Evolutionary conservation across 139 green algal species (phyloP).

Genomic region (Coelastrella sp.): DNA sequence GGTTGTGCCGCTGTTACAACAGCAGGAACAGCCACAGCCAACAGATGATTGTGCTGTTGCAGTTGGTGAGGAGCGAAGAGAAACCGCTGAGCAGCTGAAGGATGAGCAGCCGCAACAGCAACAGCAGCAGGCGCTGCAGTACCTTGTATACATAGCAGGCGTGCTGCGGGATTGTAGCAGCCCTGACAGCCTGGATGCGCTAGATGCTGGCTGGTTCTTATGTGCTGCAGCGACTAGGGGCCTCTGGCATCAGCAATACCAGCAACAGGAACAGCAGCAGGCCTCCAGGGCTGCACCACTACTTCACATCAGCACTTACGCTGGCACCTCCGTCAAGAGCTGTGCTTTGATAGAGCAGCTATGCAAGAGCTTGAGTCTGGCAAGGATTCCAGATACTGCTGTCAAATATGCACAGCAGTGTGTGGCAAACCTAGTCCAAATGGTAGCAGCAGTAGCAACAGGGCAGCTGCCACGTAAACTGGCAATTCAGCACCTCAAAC

Average conservation of each 20-base stretch:
- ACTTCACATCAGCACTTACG: not conserved
- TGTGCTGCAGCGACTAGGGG: not conserved
- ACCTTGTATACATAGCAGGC: not conserved
- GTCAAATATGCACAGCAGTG: not conserved
- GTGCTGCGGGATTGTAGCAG: not conserved
- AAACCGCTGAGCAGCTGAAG: not conserved
- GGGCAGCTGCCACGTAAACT: not conserved
- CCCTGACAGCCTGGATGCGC: not conserved
- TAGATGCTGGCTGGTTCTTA: slow-evolving; percentile 24
- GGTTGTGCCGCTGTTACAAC: slow-evolving; percentile 4
- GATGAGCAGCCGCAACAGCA: not conserved
- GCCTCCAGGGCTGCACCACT: too few relatives aligned
- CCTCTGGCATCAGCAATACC: not conserved
- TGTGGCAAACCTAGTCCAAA: not conserved
- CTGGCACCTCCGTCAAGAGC: not conserved
- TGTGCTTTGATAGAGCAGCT: not conserved
- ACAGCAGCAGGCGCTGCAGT: not conserved
- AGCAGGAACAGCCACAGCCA: not conserved
- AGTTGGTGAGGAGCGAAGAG: not conserved
- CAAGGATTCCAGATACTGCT: not conserved
- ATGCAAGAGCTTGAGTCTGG: not conserved
- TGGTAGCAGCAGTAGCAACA: not conserved
- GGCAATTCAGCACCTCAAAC: not conserved
- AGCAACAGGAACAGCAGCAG: not conserved
- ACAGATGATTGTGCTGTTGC: too few relatives aligned